Percentiles rank a stretch among this genome's conserved stretches.
These are phyloP conservation scores for Nakaseomyces sp. DNA, from an alignment of 1,139 yeast species.

Conservation along the genomic window DNA sequence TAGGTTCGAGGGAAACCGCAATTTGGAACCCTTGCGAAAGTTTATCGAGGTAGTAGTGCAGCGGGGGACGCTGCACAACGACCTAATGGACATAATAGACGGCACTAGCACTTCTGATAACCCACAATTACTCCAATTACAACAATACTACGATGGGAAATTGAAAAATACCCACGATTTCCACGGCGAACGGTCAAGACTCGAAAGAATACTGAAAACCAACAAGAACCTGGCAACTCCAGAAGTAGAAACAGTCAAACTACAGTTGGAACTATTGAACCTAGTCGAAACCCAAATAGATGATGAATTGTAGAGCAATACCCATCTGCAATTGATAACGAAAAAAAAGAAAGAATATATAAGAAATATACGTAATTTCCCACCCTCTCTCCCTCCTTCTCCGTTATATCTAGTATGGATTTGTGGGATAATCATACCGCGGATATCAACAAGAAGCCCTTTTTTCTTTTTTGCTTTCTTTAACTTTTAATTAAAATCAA, in stretches of 20 bases:
- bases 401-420: too few relatives aligned
- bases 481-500: too few relatives aligned
- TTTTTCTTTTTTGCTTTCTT: too few relatives aligned
- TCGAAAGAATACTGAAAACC: not conserved
- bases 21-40: slow-evolving; percentile 14
- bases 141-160: not conserved
- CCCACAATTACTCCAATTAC: not conserved
- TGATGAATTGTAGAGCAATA: not conserved
- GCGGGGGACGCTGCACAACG: not conserved
- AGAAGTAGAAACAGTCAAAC: not conserved
- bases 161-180: not conserved
- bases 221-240: not conserved
- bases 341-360: not conserved
- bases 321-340: too few relatives aligned
- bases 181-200: not conserved
- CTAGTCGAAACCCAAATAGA: not conserved
- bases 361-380: too few relatives aligned
- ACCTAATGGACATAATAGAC: not conserved
- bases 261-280: slow-evolving; percentile 1
- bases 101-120: not conserved
- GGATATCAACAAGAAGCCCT: too few relatives aligned
- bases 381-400: too few relatives aligned
- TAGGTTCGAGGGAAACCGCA: slow-evolving; percentile 23
- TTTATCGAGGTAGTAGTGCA: slow-evolving; percentile 17
- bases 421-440: too few relatives aligned